phyloP scores from a whole-genome alignment of 163 green algal genomes.

The Coccomyxa subellipsoidea region DNA sequence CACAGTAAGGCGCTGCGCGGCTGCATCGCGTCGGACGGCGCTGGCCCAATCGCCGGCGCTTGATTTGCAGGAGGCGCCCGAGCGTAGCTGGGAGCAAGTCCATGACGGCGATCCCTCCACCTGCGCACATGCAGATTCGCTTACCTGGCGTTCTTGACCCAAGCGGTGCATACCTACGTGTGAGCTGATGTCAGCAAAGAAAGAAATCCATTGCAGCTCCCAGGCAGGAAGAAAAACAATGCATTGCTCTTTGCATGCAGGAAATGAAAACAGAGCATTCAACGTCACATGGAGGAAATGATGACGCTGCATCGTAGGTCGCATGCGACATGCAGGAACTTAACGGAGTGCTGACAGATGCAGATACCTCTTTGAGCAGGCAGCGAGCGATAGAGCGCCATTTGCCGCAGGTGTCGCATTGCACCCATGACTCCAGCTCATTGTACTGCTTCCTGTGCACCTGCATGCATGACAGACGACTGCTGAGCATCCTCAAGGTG shows the following conservation, averaged over 20 bases:
- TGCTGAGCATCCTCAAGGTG: no score
- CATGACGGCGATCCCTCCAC: conserved; percentile 2
- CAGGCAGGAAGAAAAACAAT: no score
- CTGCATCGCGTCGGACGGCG: conserved; percentile 1
- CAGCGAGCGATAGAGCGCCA: conserved; percentile 22
- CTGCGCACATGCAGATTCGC: background rate
- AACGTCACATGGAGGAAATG: no score
- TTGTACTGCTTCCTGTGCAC: background rate
- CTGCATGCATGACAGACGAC: background rate
- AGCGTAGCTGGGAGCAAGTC: conserved; percentile 14
- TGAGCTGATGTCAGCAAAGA: no score
- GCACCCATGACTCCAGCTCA: conserved; percentile 24
- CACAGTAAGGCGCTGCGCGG: background rate
- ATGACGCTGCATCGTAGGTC: no score
- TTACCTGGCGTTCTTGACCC: background rate
- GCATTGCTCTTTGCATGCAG: no score
- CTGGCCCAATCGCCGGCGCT: conserved; percentile 20
- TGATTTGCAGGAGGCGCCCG: conserved; percentile 18
- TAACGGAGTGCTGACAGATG: background rate
- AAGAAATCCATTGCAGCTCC: no score
- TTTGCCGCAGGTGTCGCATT: conserved; percentile 31
- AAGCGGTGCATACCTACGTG: background rate
- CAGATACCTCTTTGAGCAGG: conserved; percentile 5
- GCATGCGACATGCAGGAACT: no score
- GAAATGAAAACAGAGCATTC: no score